phyloP scores from a whole-genome alignment of 345 rosid species.

The Hibiscus tridactylites region DNA sequence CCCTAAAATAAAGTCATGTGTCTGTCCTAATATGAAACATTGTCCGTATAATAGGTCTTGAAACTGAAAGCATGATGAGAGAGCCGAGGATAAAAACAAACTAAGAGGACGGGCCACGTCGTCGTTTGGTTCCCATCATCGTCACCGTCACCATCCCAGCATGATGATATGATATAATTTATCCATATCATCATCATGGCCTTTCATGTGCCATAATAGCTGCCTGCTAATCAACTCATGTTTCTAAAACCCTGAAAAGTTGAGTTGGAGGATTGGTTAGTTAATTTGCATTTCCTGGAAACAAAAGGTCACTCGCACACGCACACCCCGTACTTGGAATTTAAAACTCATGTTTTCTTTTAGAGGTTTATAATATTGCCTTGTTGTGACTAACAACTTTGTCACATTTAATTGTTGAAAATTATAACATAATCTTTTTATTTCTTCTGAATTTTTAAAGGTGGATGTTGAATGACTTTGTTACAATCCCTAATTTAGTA shows the following conservation, averaged over 20 bases:
- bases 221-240: neutral
- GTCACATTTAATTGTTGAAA: no score
- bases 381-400: no score
- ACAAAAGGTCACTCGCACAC: neutral
- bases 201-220: neutral
- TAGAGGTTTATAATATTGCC: neutral
- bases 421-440: no score
- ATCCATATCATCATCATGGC: neutral
- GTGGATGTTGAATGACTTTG: no score
- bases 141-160: neutral
- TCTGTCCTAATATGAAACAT: no score
- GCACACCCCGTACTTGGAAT: neutral
- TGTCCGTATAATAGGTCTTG: no score
- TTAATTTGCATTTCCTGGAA: neutral
- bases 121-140: conserved; percentile 14
- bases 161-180: neutral
- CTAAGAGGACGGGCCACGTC: conserved; percentile 17
- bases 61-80: neutral
- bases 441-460: no score
- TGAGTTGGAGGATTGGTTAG: neutral
- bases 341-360: neutral
- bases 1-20: no score
- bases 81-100: conserved; percentile 20
- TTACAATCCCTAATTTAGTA: no score
- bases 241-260: neutral